Evolutionary conservation across 2,329 filamentous ascomycete genomes (phyloP), one percentile per base, ranked within the genome.

Genomic region (Seiridium unicorne): DNA sequence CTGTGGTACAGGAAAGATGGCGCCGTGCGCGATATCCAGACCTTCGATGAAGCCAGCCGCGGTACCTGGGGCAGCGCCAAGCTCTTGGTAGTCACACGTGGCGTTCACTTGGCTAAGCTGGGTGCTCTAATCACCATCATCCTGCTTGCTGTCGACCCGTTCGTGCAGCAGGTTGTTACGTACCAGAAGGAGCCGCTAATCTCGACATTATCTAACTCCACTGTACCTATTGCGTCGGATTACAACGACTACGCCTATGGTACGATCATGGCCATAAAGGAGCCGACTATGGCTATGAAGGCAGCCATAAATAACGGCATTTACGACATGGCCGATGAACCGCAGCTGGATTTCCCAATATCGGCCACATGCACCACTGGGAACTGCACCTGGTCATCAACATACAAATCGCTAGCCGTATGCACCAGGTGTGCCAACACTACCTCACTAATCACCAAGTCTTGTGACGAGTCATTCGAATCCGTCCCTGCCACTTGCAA

Each of bases 101-200:
- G 59, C 5, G 44, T 62, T 26, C 61, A 62, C 32, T 55, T 61
- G 35, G 62, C 61, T 42, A 61, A 64, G 57, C 57, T 64, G n/a
- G 62, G 62, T n/a, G 62, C 62, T 36, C 54, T 64, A n/a, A 59
- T 64, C 34, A 64, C 59, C 31, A 61, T 62, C 44, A 36, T 60
- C 26, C 44, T 57, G 4, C 57, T 64, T 10, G 56, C 56, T 36
- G 57, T 62, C 32, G 61, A 62, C 35, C 62, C 62, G 11, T 61
- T 62, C 26, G 58, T 62, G 8, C 62, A 64, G 38, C 62, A 64
- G 51, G 61, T 64, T 44, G 60, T 64, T 31, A 44, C 44, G 13
- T 64, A 64, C 44, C 61, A 61, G 55, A 60, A 31, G 10, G 31
- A 56, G 46, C 55, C 44, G 31, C n/a, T 62, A 3, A 11, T 59